A percentile compares a stretch with the other conserved stretches of the same genome.
Evolutionary conservation across 177 flowering plant species (phyloP).

Genomic region (Vitis hybrid): DNA sequence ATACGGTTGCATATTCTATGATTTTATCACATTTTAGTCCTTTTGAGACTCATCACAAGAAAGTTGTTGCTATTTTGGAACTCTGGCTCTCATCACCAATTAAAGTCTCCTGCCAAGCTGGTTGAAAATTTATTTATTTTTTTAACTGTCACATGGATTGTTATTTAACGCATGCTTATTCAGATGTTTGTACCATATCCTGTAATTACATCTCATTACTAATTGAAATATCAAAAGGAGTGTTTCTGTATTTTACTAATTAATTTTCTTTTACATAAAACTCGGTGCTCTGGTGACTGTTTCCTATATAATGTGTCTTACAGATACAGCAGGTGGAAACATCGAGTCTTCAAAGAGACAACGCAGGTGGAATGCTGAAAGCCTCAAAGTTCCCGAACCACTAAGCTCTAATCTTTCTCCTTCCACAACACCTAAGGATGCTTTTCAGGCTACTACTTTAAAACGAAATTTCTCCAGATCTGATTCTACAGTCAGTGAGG

Average conservation of each 20-base stretch:
- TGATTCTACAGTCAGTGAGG: constrained; percentile 52
- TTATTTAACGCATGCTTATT: no score
- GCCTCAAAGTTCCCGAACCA: constrained; percentile 47
- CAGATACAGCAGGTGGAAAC: constrained; percentile 53
- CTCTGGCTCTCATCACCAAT: no score
- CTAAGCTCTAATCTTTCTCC: constrained; percentile 35
- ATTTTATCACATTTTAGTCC: no score
- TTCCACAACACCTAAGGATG: constrained; percentile 47
- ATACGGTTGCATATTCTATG: no score
- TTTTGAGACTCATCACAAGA: no score
- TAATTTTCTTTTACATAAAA: background rate
- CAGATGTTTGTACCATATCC: no score
- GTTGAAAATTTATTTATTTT: no score
- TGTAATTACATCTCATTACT: no score
- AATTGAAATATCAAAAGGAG: no score
- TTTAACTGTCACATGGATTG: no score
- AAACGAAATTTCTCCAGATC: constrained; percentile 54
- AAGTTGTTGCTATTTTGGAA: no score
- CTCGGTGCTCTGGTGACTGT: background rate
- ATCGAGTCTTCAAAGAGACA: constrained; percentile 71
- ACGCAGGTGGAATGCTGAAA: constrained; percentile 78
- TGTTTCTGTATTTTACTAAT: background rate
- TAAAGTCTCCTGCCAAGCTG: no score
- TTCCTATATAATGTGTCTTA: background rate
- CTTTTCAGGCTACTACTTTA: constrained; percentile 23